phyloP scores from a whole-genome alignment of 2,329 filamentous ascomycete species.

The Chaetomiaceae sp. region DNA sequence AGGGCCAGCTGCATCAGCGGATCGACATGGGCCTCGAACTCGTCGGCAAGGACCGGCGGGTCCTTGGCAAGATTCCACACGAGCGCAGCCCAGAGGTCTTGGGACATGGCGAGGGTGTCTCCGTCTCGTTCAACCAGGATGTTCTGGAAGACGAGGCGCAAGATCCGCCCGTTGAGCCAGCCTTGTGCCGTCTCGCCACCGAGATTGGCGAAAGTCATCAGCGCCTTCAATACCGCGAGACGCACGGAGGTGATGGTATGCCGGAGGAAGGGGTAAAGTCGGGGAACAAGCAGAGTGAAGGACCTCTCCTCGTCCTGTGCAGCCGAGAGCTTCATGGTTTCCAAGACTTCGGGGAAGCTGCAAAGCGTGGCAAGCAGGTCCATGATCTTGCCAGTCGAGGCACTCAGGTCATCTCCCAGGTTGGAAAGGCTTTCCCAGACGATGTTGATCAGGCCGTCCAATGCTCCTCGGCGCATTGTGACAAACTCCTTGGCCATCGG shows the following conservation, averaged over 20 bases:
- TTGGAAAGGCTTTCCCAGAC: conserved; percentile 97
- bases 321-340: conserved; percentile 90
- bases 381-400: conserved; percentile 98
- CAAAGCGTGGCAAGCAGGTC: conserved; percentile 93
- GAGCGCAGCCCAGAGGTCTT: conserved; percentile 81
- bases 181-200: conserved; percentile 74
- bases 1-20: conserved; percentile 80
- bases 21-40: conserved; percentile 71
- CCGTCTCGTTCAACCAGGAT: conserved; percentile 88
- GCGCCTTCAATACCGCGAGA: conserved; percentile 83
- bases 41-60: conserved; percentile 60
- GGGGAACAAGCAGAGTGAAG: conserved; percentile 86
- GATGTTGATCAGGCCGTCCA: conserved; percentile 82
- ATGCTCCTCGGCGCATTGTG: conserved; percentile 68
- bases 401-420: conserved; percentile 93
- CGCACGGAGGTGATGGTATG: conserved; percentile 97
- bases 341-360: conserved; percentile 85
- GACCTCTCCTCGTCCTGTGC: conserved; percentile 78
- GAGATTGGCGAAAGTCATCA: conserved; percentile 88
- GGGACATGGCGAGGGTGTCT: conserved; percentile 72
- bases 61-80: conserved; percentile 63
- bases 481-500: conserved; percentile 96
- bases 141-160: conserved; percentile 91
- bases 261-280: conserved; percentile 90
- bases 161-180: conserved; percentile 86